Percentiles rank a stretch among this genome's conserved stretches.
Evolutionary conservation across 2,329 filamentous ascomycete species (phyloP).

Genomic region (Zelopaecilomyces penicillatus): DNA sequence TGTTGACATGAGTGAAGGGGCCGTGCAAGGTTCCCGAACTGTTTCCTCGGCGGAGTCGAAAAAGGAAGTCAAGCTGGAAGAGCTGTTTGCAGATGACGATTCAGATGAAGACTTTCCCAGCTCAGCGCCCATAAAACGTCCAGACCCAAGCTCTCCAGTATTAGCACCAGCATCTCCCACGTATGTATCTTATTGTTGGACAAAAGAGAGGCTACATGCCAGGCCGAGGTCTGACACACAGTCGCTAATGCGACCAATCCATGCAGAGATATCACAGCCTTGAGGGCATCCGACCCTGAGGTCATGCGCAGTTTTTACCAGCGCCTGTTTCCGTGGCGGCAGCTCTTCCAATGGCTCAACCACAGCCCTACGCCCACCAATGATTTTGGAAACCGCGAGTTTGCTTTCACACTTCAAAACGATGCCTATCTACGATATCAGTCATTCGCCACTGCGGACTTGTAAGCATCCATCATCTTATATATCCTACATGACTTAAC

Average conservation of each 20-base stretch:
- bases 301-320: constrained; percentile 93
- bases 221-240: not conserved
- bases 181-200: constrained; percentile 23
- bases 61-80: constrained; percentile 46
- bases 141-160: constrained; percentile 32
- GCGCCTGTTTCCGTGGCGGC: constrained; percentile 87
- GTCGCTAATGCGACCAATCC: not conserved
- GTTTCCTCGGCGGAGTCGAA: constrained; percentile 15
- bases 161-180: constrained; percentile 31
- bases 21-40: constrained; percentile 8
- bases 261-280: constrained; percentile 24
- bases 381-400: constrained; percentile 90
- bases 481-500: not conserved
- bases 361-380: constrained; percentile 77
- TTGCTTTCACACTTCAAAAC: constrained; percentile 89
- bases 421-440: constrained; percentile 92
- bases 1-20: constrained; percentile 29
- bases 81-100: constrained; percentile 50
- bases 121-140: constrained; percentile 32
- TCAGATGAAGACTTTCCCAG: constrained; percentile 55
- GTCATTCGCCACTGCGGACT: constrained; percentile 48
- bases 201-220: not conserved
- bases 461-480: constrained; percentile 26
- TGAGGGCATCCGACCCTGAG: constrained; percentile 62
- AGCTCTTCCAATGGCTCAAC: constrained; percentile 96